Conservation (phyloP, 176 grass and related monocot genomes). For the Lolium perenne region DNA sequence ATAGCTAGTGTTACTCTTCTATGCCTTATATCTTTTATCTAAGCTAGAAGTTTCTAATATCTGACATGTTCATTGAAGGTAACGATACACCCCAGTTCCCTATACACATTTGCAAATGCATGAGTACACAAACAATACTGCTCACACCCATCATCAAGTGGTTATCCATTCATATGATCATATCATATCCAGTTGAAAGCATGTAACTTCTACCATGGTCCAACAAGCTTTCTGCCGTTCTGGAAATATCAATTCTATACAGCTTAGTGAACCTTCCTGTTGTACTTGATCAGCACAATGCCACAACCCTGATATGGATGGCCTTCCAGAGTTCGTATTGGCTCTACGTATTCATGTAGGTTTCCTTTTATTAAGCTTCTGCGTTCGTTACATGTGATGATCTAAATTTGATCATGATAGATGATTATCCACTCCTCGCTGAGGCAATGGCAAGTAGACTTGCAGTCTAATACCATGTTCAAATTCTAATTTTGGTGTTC, state of each 20-base stretch:
- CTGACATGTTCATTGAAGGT: slow-evolving; percentile 5
- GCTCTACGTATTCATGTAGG: slow-evolving; percentile 40
- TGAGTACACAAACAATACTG: neutral
- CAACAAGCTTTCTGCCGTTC: slow-evolving; percentile 74
- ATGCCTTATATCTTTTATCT: neutral
- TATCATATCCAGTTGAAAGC: slow-evolving; percentile 8
- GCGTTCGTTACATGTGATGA: slow-evolving; percentile 21
- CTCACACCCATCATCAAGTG: slow-evolving; percentile 16
- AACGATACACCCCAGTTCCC: neutral
- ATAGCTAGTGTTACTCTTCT: neutral
- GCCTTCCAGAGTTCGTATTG: no score
- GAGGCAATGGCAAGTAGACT: slow-evolving; percentile 1
- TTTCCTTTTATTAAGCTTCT: slow-evolving; percentile 37
- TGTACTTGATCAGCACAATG: no score
- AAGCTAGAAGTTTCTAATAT: slow-evolving; percentile 9
- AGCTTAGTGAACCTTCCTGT: slow-evolving; percentile 60
- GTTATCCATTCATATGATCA: slow-evolving; percentile 22
- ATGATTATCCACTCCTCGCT: neutral
- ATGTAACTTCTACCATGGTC: slow-evolving; percentile 53
- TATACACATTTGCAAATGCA: slow-evolving; percentile 26
- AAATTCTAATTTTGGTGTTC: slow-evolving; percentile 15
- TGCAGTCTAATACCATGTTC: neutral
- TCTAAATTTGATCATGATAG: slow-evolving; percentile 4
- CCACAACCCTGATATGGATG: no score
- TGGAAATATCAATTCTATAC: slow-evolving; percentile 85